Evolutionary conservation across 1,284 basidiomycete genomes (phyloP), one percentile per base, ranked within the genome.

Genomic region (Dichomitus squalens): DNA sequence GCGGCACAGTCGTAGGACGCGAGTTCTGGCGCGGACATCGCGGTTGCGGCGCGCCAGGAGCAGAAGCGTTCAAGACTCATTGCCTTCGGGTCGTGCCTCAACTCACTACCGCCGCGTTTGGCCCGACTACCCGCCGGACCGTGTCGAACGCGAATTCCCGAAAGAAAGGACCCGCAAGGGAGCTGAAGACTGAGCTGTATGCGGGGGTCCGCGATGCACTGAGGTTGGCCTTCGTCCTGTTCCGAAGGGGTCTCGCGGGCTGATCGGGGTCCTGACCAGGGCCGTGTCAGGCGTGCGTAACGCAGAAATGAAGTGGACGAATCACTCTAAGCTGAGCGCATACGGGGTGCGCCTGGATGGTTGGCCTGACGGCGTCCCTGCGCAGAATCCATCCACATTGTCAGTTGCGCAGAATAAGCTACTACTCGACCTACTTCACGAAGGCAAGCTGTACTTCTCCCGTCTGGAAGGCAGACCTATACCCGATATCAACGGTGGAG

Each of bases 241-340:
- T 23, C 7, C 38, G 1, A 21, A n/a, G 25, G 16, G 4, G 18
- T 8, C 6, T 27, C 9, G 18, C 20, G 7, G 16, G 27, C 52
- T 52, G 44, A 54, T 21, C 6, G 9, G 14, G 14, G 16, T 39
- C 31, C 21, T n/a, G 33, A 57, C 43, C 63, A 86, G 84, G 66
- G 66, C 75, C 12, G 76, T 75, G 9, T 84, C 83, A 59, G 85
- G 85, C 9, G 69, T 82, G 14, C 81, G 82, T 3, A 83, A 77
- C 57, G 86, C 86, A 21, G 86, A 88, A 63, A 88, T 88, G 86
- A 87, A 84, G 69, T 88, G 86, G 86, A 82, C 82, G 4, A 86
- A 85, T 64, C 85, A 81, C 53, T 78, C 82, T 25, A 76, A 80
- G 49, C 69, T 88, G 31, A 60, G 63, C 23, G 67, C 72, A 4